Base-by-base conservation (phyloP, 768 basidiomycete genomes). In the Amyloporia xantha region DNA sequence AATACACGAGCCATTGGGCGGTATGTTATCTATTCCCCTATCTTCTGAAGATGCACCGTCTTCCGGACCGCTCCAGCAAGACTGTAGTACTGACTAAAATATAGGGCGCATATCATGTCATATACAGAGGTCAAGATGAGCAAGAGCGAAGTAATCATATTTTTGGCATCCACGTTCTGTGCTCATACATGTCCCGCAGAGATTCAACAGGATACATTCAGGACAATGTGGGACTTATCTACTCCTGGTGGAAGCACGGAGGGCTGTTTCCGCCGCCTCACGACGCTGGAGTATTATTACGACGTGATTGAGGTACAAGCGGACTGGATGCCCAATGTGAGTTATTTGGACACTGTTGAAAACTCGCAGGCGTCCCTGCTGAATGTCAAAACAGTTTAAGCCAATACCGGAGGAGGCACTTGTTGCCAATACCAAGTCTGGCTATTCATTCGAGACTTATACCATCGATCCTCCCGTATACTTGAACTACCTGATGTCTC, bases 51-150 rank as follows among this genome's bases (percentile, higher is more conserved):
- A 43, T 12, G 24, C 26, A n/a, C 25, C 41, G 17, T 6, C n/a
- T 13, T 13, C 9, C 33, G 33, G 33, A 35, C n/a, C n/a, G 33
- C 33, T 9, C 33, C 10, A 10, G 33, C n/a, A n/a, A n/a, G n/a
- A n/a, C n/a, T n/a, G n/a, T n/a, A n/a, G n/a, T n/a, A n/a, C n/a
- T n/a, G n/a, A n/a, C n/a, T n/a, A n/a, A 33, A 7, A 7, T 33
- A 26, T 42, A 91, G 89, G 89, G 88, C 28, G 90, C 86, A 7
- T 86, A 91, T 53, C 84, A 89, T 71, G 79, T 90, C 40, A 81
- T 77, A 40, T 73, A 73, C 13, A 75, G 76, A 2, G 70, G 68
- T 9, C 69, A 72, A 11, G 78, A 83, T 50, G 65, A 62, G 2
- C 67, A 68, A n/a, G 76, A 81, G 55, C 77, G 76, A 57, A 69